Conservation (phyloP, 192 early-diverging fungal species). For the Mortierella claussenii region DNA sequence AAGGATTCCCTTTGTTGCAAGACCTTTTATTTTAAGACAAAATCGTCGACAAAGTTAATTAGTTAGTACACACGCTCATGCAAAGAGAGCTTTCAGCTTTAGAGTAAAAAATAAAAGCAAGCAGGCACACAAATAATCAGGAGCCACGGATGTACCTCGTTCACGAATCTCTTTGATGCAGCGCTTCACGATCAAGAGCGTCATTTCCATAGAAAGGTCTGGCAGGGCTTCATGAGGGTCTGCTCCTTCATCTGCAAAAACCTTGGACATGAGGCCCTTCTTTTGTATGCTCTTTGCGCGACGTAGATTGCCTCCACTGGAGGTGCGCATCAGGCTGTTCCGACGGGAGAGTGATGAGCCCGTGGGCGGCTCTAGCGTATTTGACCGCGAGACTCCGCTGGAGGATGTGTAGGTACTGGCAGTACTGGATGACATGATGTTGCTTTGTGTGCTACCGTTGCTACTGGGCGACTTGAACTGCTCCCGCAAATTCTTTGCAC, state of each 20-base stretch:
- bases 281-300: slow-evolving; percentile 37
- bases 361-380: slow-evolving; percentile 22
- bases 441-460: neutral
- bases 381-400: slow-evolving; percentile 6
- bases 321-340: slow-evolving; percentile 28
- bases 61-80: neutral
- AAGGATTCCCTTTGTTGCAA: slow-evolving; percentile 48
- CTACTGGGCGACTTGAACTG: slow-evolving; percentile 16
- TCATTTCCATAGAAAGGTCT: slow-evolving; percentile 49
- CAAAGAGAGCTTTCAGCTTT: neutral
- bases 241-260: slow-evolving; percentile 29
- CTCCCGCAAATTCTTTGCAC: slow-evolving; percentile 39
- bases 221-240: neutral
- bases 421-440: slow-evolving; percentile 9
- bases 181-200: slow-evolving; percentile 38
- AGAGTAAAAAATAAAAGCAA: neutral
- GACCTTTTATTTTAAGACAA: slow-evolving; percentile 14
- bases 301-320: slow-evolving; percentile 24
- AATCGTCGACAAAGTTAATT: too few species aligned
- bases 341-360: slow-evolving; percentile 12
- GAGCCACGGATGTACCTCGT: slow-evolving; percentile 16
- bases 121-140: neutral
- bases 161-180: slow-evolving; percentile 52
- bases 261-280: slow-evolving; percentile 32
- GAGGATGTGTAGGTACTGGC: slow-evolving; percentile 12